Conservation (phyloP, 2,329 filamentous ascomycete genomes). For the Boeremia exigua region DNA sequence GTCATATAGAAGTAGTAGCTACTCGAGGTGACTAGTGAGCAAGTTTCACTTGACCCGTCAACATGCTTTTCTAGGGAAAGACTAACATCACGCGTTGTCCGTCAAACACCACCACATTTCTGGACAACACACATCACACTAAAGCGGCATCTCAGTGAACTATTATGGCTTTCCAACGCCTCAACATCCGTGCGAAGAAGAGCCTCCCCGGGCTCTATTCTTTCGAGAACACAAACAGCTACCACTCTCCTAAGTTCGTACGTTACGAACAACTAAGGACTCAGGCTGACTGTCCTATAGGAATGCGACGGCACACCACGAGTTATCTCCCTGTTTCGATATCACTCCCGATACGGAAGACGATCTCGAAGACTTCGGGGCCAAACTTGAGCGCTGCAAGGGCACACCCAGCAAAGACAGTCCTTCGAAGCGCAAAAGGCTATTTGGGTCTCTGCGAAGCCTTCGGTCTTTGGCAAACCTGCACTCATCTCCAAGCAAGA, state of each 20-base stretch:
- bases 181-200: conserved; percentile 37
- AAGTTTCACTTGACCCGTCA: background rate
- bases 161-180: conserved; percentile 35
- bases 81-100: background rate
- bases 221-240: conserved; percentile 17
- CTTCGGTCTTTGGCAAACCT: conserved; percentile 35
- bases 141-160: conserved; percentile 16
- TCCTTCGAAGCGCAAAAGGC: conserved; percentile 33
- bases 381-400: conserved; percentile 14
- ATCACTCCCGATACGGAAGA: background rate
- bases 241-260: conserved; percentile 5
- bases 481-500: conserved; percentile 26
- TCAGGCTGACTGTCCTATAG: background rate
- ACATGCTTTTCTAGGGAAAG: background rate
- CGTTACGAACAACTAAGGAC: too few relatives aligned
- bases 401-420: conserved; percentile 29
- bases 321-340: background rate
- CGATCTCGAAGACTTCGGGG: conserved; percentile 25
- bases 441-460: conserved; percentile 38
- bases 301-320: background rate
- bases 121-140: background rate
- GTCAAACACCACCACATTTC: background rate
- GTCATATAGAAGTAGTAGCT: too few relatives aligned
- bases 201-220: conserved; percentile 39
- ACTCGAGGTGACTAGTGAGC: background rate